phyloP scores from a whole-genome alignment of 2,329 filamentous ascomycete genomes.

The Colletotrichum abscissum region DNA sequence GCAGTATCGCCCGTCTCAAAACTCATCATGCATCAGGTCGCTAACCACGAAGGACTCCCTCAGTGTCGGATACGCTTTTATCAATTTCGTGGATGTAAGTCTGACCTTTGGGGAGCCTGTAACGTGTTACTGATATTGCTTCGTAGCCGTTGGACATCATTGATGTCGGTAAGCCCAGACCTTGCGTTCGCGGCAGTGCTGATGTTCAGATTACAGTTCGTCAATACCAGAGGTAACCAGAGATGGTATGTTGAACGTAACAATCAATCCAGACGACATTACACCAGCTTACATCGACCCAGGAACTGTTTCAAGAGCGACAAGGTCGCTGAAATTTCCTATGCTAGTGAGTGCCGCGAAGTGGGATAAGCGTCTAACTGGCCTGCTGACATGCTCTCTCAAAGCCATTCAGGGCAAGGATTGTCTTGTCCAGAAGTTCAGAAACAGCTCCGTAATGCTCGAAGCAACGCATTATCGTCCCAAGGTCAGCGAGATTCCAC shows the following conservation, averaged over 20 bases:
- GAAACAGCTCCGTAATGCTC: slow-evolving; percentile 96
- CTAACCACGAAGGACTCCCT: slow-evolving; percentile 13
- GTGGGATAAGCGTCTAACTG: rapidly evolving
- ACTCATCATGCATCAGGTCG: not conserved
- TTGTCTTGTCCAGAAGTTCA: slow-evolving; percentile 92
- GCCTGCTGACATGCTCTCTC: slow-evolving; percentile 41
- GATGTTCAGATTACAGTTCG: slow-evolving; percentile 66
- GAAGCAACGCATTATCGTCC: slow-evolving; percentile 85
- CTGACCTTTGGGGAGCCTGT: not conserved
- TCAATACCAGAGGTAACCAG: slow-evolving; percentile 75
- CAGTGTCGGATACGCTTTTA: slow-evolving; percentile 96
- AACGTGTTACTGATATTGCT: slow-evolving; percentile 48
- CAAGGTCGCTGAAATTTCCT: slow-evolving; percentile 91
- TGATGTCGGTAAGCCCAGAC: slow-evolving; percentile 59
- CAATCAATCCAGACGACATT: not conserved
- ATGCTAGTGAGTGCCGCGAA: slow-evolving; percentile 77
- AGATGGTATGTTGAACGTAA: slow-evolving; percentile 66
- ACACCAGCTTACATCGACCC: not conserved
- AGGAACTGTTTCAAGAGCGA: slow-evolving; percentile 86
- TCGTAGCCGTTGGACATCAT: slow-evolving; percentile 77
- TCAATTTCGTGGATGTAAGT: slow-evolving; percentile 88
- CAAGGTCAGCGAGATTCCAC: slow-evolving; percentile 65
- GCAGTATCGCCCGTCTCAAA: slow-evolving; percentile 44
- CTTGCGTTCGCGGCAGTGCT: slow-evolving; percentile 39
- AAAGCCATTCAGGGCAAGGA: slow-evolving; percentile 91